Evolutionary conservation across 2,329 filamentous ascomycete genomes (phyloP), one percentile per base, ranked within the genome.

Genomic region (Meredithiella fracta): DNA sequence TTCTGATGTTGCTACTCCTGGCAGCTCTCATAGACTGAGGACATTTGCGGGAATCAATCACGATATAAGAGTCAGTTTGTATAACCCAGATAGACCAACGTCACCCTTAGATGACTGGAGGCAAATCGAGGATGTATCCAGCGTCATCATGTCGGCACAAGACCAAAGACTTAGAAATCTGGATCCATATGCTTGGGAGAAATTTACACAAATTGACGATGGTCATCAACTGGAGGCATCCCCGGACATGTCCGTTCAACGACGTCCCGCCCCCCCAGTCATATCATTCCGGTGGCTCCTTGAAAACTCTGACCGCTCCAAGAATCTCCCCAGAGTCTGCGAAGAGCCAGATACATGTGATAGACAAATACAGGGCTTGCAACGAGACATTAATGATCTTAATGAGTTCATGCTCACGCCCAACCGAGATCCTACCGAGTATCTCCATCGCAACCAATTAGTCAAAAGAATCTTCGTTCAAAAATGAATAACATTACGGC

Each of bases 381-480:
- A 34, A 22, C 15, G 20, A 14, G 17, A 52, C 6, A 20, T 52
- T 9, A 37, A 22, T 9, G n/a, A 37, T 11, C 50, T 52, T 1
- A 52, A 22, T 17, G 17, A 52, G 15, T 17, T 22, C n/a, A 52
- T 52, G 50, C 15, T 52, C 14, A 17, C 31, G 8, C n/a, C 17
- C 20, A 26, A 52, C 20, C 17, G 5, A 8, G 31, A 38, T 17
- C 3, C n/a, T n/a, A 22, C 37, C 15, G 50, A 52, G 14, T 22
- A 34, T 7, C 5, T 38, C 9, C 15, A 14, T 5, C n/a, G 29
- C 1, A 52, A 52, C 34, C 9, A 23, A 14, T 17, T n/a, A 4
- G 34, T 52, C 5, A 52, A 52, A 22, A 25, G 15, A 11, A 15
- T 26, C 37, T 58, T 51, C 14, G 25, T 54, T 14, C 15, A 58